Base-by-base conservation (phyloP, 176 grass and related monocot species). In the Triticum urartu region DNA sequence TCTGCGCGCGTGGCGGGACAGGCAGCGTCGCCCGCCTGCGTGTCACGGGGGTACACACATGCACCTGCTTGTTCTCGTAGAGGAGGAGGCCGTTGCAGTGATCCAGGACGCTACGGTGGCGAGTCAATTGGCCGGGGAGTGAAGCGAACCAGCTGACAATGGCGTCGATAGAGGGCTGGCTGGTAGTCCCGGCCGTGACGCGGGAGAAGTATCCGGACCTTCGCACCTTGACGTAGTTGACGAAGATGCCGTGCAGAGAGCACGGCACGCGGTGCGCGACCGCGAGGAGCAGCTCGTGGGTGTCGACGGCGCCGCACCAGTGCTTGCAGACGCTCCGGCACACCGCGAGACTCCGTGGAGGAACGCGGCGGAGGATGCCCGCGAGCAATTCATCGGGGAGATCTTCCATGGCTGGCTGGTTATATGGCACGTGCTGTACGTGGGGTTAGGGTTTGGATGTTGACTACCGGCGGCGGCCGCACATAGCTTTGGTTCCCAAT, bases 51-150 rank as follows among this genome's bases (percentile, higher is more conserved):
- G 28, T 75, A 22, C 72, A 75, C 12, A 75, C n/a, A 28, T 33
- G 5, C 11, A 2, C 72, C 14, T 6, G 1, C 21, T 1, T 21
- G 34, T 36, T 21, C 8, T 15, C 17, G 72, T 14, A 28, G 40
- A 75, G 72, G n/a, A 75, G 40, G 72, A 77, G 74, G 47, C 45
- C 74, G 17, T 77, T 20, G 74, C 74, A 5, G 74, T 32, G 25
- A 4, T 77, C 74, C 3, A 77, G 4, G 74, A 77, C 74, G 9
- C 65, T 20, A 2, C 67, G 14, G 4, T 52, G 7, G 6, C n/a
- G n/a, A 4, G 0, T 24, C 18, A 21, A 1, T 11, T 73, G 35
- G 21, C 30, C 65, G 5, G 74, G 47, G 25, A 77, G 0, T 17
- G 32, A 56, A 9, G 4, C 5, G 25, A 76, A 45, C 13, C 45